phyloP scores from a whole-genome alignment of 345 rosid genomes.

The Litchi chinensis region DNA sequence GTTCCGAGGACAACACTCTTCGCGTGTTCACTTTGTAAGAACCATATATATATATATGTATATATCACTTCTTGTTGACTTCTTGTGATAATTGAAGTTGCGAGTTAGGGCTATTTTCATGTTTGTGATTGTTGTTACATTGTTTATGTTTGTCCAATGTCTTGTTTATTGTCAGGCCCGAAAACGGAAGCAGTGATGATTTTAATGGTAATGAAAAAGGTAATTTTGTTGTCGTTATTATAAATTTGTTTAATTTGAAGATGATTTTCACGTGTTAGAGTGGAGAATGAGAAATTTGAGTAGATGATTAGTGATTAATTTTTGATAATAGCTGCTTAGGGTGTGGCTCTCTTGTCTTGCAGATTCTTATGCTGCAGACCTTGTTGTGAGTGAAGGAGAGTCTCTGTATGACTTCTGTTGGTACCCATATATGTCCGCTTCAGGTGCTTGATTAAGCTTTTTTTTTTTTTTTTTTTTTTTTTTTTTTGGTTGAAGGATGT shows the following conservation, averaged over 20 bases:
- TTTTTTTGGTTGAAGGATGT: background rate
- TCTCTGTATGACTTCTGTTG: slow-evolving; percentile 91
- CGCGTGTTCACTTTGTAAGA: slow-evolving; percentile 72
- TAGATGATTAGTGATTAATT: background rate
- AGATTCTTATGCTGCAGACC: slow-evolving; percentile 78
- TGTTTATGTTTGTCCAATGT: background rate
- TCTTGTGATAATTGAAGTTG: background rate
- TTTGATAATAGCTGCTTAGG: background rate
- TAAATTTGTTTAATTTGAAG: background rate
- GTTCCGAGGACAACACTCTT: slow-evolving; percentile 79
- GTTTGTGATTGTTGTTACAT: background rate
- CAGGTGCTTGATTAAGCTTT: slow-evolving; percentile 50
- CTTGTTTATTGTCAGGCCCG: slow-evolving; percentile 47
- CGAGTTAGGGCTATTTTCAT: background rate
- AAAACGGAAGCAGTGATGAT: slow-evolving; percentile 32
- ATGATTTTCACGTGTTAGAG: background rate
- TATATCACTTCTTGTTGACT: background rate
- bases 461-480: too few species aligned
- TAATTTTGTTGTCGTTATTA: slow-evolving; percentile 2
- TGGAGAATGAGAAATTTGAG: background rate
- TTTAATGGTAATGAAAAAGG: slow-evolving; percentile 43
- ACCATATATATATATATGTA: background rate
- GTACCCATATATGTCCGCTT: slow-evolving; percentile 90
- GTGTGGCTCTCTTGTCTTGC: slow-evolving; percentile 26
- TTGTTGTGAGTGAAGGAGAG: slow-evolving; percentile 81